Evolutionary conservation across 164 flowering plant species (phyloP).

Genomic region (Umbilicus rupestris): DNA sequence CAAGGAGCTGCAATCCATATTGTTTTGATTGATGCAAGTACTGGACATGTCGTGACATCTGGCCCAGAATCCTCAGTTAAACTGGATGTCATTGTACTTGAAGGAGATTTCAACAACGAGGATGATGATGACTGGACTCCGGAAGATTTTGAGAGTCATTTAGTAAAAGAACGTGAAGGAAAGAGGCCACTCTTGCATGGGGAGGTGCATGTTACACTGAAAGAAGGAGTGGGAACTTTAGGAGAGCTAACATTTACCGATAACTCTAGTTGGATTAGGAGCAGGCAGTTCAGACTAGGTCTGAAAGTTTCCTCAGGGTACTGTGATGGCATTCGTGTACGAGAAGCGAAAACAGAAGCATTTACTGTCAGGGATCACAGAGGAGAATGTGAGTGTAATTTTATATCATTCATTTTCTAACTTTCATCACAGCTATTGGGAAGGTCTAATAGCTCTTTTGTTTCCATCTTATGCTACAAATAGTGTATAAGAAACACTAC

Average conservation of each 20-base stretch:
- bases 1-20: conserved; percentile 81
- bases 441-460: background rate
- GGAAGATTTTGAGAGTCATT: conserved; percentile 83
- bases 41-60: conserved; percentile 50
- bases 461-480: conserved; percentile 2
- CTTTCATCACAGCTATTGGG: background rate
- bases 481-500: conserved; percentile 94
- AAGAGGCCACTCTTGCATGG: conserved; percentile 90
- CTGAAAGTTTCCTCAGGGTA: conserved; percentile 68
- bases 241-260: conserved; percentile 92
- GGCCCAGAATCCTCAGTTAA: conserved; percentile 77
- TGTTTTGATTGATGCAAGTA: conserved; percentile 65
- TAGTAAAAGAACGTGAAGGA: conserved; percentile 94
- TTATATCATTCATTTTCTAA: background rate
- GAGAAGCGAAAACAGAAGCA: conserved; percentile 94
- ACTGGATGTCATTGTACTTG: conserved; percentile 85
- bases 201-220: conserved; percentile 66
- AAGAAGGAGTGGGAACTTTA: conserved; percentile 87
- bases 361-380: conserved; percentile 95
- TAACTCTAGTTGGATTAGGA: conserved; percentile 96
- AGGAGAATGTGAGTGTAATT: conserved; percentile 69
- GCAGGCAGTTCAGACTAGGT: conserved; percentile 91
- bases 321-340: conserved; percentile 65
- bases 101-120: conserved; percentile 94
- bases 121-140: conserved; percentile 70